Conservation (phyloP, 139 green algal species). For the Parachlorella kessleri region DNA sequence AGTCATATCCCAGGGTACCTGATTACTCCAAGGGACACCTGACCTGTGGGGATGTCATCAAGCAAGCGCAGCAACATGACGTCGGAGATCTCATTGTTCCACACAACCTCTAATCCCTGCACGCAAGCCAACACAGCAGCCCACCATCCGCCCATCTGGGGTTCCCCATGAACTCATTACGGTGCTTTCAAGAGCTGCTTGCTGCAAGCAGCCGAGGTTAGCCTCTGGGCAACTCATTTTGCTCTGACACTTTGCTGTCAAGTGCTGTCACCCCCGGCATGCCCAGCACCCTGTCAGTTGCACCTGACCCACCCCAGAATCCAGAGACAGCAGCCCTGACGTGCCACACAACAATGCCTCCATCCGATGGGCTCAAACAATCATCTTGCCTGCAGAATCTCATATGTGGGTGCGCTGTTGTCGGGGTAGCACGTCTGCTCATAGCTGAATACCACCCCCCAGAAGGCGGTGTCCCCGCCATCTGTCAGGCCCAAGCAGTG, state of each 20-base stretch:
- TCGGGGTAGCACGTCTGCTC: neutral
- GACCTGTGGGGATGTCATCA: constrained; percentile 7
- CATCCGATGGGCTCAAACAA: too few species aligned
- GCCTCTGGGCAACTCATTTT: neutral
- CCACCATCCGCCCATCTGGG: too few species aligned
- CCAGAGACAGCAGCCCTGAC: neutral
- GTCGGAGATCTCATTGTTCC: constrained; percentile 3
- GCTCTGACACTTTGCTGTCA: neutral
- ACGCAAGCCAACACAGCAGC: too few species aligned
- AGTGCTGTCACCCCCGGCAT: too few species aligned
- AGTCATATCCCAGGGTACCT: too few species aligned
- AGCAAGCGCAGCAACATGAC: constrained; percentile 3
- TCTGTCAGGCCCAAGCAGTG: neutral
- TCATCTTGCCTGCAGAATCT: neutral
- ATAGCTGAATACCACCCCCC: neutral
- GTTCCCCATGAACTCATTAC: neutral
- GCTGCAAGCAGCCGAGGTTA: neutral
- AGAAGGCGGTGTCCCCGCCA: neutral
- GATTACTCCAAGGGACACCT: neutral
- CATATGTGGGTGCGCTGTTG: too few species aligned
- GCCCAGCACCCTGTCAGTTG: neutral
- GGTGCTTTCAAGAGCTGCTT: neutral
- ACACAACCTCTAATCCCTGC: constrained; percentile 8
- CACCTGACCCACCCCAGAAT: neutral
- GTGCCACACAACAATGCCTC: neutral